These are phyloP conservation scores for Pseudohalonectria lignicola DNA, from an alignment of 2,329 filamentous ascomycete genomes.

Conservation along the genomic window DNA sequence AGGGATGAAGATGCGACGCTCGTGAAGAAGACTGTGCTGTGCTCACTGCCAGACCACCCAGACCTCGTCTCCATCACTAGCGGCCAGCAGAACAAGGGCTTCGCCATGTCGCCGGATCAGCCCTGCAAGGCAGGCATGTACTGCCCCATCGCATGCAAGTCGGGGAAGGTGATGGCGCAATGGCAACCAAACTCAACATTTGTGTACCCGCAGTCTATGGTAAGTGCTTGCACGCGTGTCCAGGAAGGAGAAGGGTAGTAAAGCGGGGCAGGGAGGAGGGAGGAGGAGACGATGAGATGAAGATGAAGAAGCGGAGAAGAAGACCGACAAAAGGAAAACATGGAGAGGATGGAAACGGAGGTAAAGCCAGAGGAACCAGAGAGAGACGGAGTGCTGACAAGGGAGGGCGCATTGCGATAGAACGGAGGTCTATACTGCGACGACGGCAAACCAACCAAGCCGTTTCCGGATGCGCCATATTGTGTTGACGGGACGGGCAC, in stretches of 20 bases:
- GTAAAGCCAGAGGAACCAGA: no score
- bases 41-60: slow-evolving; percentile 54
- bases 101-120: slow-evolving; percentile 70
- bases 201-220: slow-evolving; percentile 60
- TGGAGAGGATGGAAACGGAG: no score
- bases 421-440: slow-evolving; percentile 68
- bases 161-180: slow-evolving; percentile 67
- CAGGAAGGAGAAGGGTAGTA: no score
- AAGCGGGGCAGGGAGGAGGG: no score
- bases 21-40: slow-evolving; percentile 39
- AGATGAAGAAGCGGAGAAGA: no score
- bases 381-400: no score
- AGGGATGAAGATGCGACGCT: slow-evolving; percentile 9
- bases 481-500: slow-evolving; percentile 59
- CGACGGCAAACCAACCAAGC: slow-evolving; percentile 54
- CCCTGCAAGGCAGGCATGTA: slow-evolving; percentile 55
- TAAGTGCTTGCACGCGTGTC: no score
- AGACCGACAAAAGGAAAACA: no score
- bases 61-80: slow-evolving; percentile 61
- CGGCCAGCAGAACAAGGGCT: slow-evolving; percentile 54
- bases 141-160: slow-evolving; percentile 67
- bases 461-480: slow-evolving; percentile 56
- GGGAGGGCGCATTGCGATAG: slow-evolving; percentile 46
- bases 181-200: slow-evolving; percentile 66
- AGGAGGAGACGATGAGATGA: no score